Conservation (phyloP, 2,329 filamentous ascomycete genomes). For the Trichoderma simmonsii region DNA sequence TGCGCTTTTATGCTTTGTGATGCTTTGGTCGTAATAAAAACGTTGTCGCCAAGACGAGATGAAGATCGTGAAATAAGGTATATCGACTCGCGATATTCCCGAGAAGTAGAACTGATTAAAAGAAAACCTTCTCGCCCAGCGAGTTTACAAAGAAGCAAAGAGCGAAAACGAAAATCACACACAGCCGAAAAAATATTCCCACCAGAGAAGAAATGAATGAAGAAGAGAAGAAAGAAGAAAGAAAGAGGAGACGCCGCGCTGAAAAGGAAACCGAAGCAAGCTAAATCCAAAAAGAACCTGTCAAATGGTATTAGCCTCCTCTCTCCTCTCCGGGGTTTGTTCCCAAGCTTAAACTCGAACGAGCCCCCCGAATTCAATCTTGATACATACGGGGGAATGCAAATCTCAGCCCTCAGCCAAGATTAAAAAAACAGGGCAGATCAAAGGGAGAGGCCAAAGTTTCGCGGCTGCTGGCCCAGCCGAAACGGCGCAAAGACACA, state of each 20-base stretch:
- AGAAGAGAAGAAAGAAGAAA: not conserved
- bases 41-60: not conserved
- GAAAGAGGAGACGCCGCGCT: not conserved
- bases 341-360: not conserved
- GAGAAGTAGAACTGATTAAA: not conserved
- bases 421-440: not conserved
- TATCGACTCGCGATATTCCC: not conserved
- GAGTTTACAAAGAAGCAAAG: not conserved
- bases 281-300: not conserved
- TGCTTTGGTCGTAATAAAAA: not conserved
- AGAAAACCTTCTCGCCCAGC: slow-evolving; percentile 14
- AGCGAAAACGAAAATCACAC: not conserved
- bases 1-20: not conserved
- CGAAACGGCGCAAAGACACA: not conserved
- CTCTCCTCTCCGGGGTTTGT: not conserved
- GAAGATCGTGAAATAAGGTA: not conserved
- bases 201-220: slow-evolving; percentile 11
- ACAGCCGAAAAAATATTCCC: not conserved
- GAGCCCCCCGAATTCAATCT: not conserved
- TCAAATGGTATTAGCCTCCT: not conserved
- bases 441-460: not conserved
- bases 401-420: not conserved
- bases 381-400: not conserved
- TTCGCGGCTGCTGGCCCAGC: not conserved
- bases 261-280: not conserved